phyloP scores from a whole-genome alignment of 139 green algal genomes.

The Gonium pectorale region DNA sequence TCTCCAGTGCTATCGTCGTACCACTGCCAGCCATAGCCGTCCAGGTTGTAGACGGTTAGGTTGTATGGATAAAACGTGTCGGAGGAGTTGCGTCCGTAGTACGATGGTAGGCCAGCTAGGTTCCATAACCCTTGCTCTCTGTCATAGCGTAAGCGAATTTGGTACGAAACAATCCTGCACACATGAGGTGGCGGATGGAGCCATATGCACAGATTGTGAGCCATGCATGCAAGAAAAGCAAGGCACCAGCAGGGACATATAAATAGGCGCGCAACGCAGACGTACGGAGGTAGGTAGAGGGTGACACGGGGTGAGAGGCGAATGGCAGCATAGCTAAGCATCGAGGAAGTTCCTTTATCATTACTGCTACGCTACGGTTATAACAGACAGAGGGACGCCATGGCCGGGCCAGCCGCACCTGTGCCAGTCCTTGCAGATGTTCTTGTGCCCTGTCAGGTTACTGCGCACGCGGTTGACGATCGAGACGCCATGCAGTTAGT shows the following conservation, averaged over 20 bases:
- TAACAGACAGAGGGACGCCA: neutral
- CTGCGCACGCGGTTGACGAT: neutral
- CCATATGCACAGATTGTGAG: neutral
- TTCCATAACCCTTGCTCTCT: too few relatives aligned
- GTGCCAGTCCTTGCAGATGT: conserved; percentile 51
- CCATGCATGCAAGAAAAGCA: neutral
- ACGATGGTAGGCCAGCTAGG: too few relatives aligned
- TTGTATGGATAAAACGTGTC: neutral
- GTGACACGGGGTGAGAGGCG: neutral
- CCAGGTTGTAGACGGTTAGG: neutral
- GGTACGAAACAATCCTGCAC: conserved; percentile 3
- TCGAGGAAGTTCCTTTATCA: neutral
- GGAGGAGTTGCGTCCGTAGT: neutral
- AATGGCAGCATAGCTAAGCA: neutral
- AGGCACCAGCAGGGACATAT: neutral
- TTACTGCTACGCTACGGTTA: neutral
- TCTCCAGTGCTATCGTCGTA: neutral
- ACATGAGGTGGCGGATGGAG: neutral
- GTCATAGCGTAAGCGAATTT: too few relatives aligned
- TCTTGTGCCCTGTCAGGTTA: conserved; percentile 33
- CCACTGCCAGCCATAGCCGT: conserved; percentile 14
- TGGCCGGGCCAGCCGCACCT: neutral
- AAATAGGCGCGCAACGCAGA: neutral
- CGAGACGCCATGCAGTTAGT: neutral
- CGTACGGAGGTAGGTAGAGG: neutral